These are phyloP conservation scores for Emergomyces orientalis DNA, from an alignment of 2,329 filamentous ascomycete species.

Conservation along the genomic window DNA sequence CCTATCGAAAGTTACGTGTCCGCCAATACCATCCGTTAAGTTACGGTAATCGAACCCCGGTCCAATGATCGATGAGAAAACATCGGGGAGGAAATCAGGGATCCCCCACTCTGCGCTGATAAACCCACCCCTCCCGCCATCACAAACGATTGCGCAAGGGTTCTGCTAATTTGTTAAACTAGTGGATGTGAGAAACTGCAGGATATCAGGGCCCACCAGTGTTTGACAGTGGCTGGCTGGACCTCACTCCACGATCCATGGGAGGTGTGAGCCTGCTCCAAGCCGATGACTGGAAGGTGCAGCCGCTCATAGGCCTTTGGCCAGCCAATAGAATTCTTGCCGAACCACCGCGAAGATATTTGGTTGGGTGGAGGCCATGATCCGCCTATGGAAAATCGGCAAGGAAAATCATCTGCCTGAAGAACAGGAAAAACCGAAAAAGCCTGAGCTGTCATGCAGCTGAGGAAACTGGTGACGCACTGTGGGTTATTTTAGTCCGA, in stretches of 20 bases:
- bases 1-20: not conserved
- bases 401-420: not conserved
- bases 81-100: not conserved
- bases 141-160: not conserved
- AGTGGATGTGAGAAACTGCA: not conserved
- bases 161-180: not conserved
- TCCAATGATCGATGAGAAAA: not conserved
- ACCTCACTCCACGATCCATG: not conserved
- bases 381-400: not conserved
- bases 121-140: not conserved
- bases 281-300: not conserved
- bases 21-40: not conserved
- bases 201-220: not conserved
- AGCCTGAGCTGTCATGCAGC: not conserved
- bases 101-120: not conserved
- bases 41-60: not conserved
- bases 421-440: not conserved
- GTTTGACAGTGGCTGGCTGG: conserved; percentile 4
- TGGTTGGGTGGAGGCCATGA: not conserved
- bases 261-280: not conserved
- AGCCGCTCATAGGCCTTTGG: not conserved
- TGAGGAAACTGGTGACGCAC: not conserved
- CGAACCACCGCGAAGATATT: not conserved
- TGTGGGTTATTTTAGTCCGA: not conserved
- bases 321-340: not conserved